Percentiles rank a stretch among this genome's conserved stretches.
Conservation (phyloP, 495 filamentous ascomycete genomes). For the Hyaloscypha variabilis region DNA sequence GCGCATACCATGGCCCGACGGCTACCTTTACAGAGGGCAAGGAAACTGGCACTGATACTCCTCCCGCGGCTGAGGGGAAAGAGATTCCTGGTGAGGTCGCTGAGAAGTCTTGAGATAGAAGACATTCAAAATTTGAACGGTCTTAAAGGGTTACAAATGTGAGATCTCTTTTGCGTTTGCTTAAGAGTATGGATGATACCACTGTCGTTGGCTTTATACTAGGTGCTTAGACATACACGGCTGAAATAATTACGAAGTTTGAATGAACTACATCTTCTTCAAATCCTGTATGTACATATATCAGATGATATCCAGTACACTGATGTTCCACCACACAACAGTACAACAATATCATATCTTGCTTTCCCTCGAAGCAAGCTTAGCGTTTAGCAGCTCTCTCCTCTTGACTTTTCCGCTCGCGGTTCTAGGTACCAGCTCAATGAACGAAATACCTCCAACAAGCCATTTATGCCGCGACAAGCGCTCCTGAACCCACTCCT, state of each 20-base stretch:
- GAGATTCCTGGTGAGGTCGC: constrained; percentile 1
- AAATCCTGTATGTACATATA: not conserved
- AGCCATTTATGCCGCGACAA: constrained; percentile 69
- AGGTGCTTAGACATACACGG: not conserved
- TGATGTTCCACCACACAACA: too few species aligned
- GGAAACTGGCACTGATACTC: constrained; percentile 22
- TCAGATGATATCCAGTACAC: too few species aligned
- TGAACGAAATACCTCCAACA: constrained; percentile 77
- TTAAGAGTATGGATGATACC: constrained; percentile 4
- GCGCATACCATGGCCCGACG: constrained; percentile 18
- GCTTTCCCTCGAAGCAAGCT: not conserved
- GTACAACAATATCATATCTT: not conserved
- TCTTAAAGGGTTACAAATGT: not conserved
- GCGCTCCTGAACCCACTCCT: constrained; percentile 58
- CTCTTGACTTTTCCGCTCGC: constrained; percentile 84
- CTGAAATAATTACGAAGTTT: constrained; percentile 8
- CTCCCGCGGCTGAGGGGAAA: constrained; percentile 29
- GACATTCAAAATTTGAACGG: too few species aligned
- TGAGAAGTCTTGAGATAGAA: constrained; percentile 16
- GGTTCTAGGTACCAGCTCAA: constrained; percentile 82
- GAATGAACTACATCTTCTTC: not conserved
- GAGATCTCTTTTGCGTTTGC: not conserved
- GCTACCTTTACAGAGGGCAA: constrained; percentile 29
- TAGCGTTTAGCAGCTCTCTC: constrained; percentile 19
- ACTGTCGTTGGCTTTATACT: constrained; percentile 1